Evolutionary conservation across 2,329 filamentous ascomycete species (phyloP), one percentile per base, ranked within the genome.

Genomic region (Xylaria sp.): DNA sequence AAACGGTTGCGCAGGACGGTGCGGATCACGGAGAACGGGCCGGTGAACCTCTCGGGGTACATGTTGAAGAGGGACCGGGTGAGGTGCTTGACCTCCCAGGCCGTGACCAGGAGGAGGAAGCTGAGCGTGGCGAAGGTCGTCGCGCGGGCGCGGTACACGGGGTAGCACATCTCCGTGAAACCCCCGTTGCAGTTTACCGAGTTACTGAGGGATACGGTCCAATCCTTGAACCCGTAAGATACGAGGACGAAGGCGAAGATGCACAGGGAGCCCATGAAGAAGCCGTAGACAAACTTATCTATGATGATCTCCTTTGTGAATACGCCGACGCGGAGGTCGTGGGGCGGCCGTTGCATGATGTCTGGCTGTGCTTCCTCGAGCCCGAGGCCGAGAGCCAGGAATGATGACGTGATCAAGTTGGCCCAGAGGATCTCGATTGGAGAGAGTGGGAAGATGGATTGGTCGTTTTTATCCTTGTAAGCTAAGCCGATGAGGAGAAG

Each of bases 381-480:
- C 5, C 91, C 91, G 0, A 93, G 84, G 61, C 91, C 91, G 73
- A 93, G 88, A 50, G 91, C 91, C 0, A 92, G 85, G 72, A 92
- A 87, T 6, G 88, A 91, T 1, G 89, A 92, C 1, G 91, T 93
- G 61, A 93, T 86, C 75, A 93, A 88, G 76, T 93, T 93, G 70
- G 91, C 89, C 91, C 91, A 93, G 36, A 93, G 85, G 74, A 93
- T 92, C 75, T 93, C 90, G 3, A 93, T 85, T 0, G 91, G 90
- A 0, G 89, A 89, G 14, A 93, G 83, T 0, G 90, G 91, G 75
- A 92, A 93, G 14, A 93, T 88, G 0, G 90, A 90, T 17, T 88
- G 80, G 12, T 82, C 81, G 1, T 82, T 77, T 0, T 70, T 72
- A 73, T 93, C 91, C 78, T 90, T 89, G 82, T 93, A 93, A 0